phyloP scores from a whole-genome alignment of 2,329 filamentous ascomycete genomes.

The Phaeosphaeria sp. region DNA sequence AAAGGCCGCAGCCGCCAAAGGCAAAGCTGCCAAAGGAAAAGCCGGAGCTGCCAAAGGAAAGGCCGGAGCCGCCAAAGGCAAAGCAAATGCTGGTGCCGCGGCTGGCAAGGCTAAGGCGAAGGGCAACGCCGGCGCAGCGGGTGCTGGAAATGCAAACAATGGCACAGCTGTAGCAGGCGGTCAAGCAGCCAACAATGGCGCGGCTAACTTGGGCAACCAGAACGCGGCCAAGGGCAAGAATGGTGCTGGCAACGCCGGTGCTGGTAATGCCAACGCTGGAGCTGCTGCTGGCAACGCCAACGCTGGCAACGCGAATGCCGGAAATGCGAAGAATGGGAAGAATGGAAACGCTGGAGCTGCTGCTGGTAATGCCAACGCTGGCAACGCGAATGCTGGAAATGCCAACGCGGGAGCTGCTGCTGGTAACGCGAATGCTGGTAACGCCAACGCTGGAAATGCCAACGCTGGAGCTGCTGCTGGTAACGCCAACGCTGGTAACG shows the following conservation, averaged over 20 bases:
- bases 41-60: not conserved
- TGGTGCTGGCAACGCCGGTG: not conserved
- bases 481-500: constrained; percentile 2
- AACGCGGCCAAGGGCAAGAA: constrained; percentile 2
- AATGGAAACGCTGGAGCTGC: not conserved
- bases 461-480: constrained; percentile 1
- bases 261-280: not conserved
- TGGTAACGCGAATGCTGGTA: not conserved
- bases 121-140: not conserved
- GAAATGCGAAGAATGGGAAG: not conserved
- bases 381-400: not conserved
- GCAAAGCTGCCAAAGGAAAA: not conserved
- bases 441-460: constrained; percentile 1
- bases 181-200: constrained; percentile 1
- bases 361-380: not conserved
- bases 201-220: not conserved
- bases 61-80: too few relatives aligned
- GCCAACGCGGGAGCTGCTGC: not conserved
- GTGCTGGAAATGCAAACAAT: constrained; percentile 1
- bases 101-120: not conserved
- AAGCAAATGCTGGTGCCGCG: not conserved
- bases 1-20: not conserved
- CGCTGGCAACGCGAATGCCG: constrained; percentile 6
- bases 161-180: not conserved
- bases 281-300: constrained; percentile 3